Percentiles rank a stretch among this genome's conserved stretches.
phyloP scores from a whole-genome alignment of 495 filamentous ascomycete genomes.

The Penicillium diatomitis region DNA sequence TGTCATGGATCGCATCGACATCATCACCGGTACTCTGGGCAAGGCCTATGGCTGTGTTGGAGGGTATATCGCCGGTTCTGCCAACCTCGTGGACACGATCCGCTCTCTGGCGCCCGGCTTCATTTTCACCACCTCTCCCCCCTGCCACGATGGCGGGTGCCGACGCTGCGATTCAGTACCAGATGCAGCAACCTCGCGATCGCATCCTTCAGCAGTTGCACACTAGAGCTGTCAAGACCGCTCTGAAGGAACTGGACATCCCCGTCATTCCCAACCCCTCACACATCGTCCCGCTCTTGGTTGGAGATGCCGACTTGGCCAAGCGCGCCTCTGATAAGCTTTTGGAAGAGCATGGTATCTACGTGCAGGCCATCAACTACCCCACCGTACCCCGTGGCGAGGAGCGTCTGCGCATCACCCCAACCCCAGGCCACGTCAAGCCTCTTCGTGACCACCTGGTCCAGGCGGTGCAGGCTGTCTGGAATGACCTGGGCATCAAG shows the following conservation, averaged over 20 bases:
- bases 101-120: slow-evolving; percentile 94
- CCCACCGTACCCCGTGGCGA: slow-evolving; percentile 94
- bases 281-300: slow-evolving; percentile 90
- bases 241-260: slow-evolving; percentile 66
- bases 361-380: slow-evolving; percentile 98
- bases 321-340: slow-evolving; percentile 84
- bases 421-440: slow-evolving; percentile 83
- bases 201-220: slow-evolving; percentile 88
- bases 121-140: slow-evolving; percentile 97
- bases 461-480: slow-evolving; percentile 77
- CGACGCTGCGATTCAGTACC: slow-evolving; percentile 84
- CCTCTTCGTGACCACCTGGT: slow-evolving; percentile 77
- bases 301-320: slow-evolving; percentile 90
- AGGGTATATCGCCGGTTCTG: slow-evolving; percentile 89
- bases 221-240: slow-evolving; percentile 82
- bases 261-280: slow-evolving; percentile 98
- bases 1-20: slow-evolving; percentile 91
- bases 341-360: slow-evolving; percentile 80
- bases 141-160: slow-evolving; percentile 97
- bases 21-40: slow-evolving; percentile 93
- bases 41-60: slow-evolving; percentile 98
- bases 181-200: slow-evolving; percentile 70
- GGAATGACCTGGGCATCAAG: slow-evolving; percentile 81
- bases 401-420: slow-evolving; percentile 90
- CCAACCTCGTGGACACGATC: slow-evolving; percentile 86